Conservation (phyloP, 1,284 basidiomycete genomes). For the Fistulinella cinereoalba region DNA sequence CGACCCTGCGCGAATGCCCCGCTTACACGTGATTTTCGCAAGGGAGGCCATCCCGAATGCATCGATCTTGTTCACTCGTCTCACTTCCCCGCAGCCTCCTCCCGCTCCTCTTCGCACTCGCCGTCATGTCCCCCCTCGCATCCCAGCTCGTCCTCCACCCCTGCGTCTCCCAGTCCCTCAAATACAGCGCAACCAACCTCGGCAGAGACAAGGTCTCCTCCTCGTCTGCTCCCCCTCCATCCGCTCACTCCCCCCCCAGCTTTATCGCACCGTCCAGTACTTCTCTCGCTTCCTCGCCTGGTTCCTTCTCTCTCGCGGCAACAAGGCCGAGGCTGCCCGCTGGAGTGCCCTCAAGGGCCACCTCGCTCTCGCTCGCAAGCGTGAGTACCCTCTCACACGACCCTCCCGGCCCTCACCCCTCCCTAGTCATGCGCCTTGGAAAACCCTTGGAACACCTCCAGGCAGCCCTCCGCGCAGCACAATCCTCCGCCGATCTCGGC, state of each 20-base stretch:
- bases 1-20: slow-evolving; percentile 7
- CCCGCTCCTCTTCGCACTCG: slow-evolving; percentile 12
- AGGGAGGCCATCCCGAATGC: too few relatives aligned
- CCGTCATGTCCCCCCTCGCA: slow-evolving; percentile 57
- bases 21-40: slow-evolving; percentile 31
- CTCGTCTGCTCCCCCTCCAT: not conserved
- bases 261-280: slow-evolving; percentile 91
- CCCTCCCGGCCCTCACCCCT: not conserved
- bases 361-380: slow-evolving; percentile 74
- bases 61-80: too few relatives aligned
- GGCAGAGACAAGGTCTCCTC: slow-evolving; percentile 84
- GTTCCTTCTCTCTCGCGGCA: slow-evolving; percentile 64
- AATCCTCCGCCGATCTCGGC: slow-evolving; percentile 54
- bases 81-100: slow-evolving; percentile 1
- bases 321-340: slow-evolving; percentile 63
- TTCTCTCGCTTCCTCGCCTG: slow-evolving; percentile 89
- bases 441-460: slow-evolving; percentile 96
- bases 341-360: slow-evolving; percentile 82
- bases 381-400: slow-evolving; percentile 44
- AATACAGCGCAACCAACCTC: slow-evolving; percentile 75
- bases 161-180: slow-evolving; percentile 70
- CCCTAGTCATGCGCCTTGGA: slow-evolving; percentile 84
- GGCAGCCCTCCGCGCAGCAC: slow-evolving; percentile 79
- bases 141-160: slow-evolving; percentile 86
- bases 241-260: slow-evolving; percentile 42